phyloP scores from a whole-genome alignment of 2,329 filamentous ascomycete genomes.

The Alternaria alternata region DNA sequence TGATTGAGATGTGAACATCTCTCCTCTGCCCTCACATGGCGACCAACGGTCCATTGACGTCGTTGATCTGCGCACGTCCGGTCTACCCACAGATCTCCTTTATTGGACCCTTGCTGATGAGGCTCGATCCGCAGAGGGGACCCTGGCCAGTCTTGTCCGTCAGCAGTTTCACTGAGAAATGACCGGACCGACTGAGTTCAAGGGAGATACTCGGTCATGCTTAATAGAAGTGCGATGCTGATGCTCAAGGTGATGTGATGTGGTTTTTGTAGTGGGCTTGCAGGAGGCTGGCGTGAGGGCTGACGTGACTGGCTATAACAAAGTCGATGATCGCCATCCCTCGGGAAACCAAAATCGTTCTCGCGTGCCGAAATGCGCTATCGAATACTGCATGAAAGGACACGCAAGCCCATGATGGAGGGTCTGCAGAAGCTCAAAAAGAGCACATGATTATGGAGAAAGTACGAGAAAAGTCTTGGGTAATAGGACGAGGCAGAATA shows the following conservation, averaged over 20 bases:
- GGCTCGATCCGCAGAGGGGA: constrained; percentile 5
- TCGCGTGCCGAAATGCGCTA: neutral
- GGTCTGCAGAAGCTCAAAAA: neutral
- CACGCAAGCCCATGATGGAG: neutral
- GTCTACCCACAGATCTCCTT: constrained; percentile 4
- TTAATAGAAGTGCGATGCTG: neutral
- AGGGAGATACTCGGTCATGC: neutral
- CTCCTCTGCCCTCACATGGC: neutral
- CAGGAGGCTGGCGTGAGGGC: neutral
- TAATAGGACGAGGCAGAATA: neutral
- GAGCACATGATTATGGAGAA: neutral
- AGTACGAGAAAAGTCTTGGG: neutral
- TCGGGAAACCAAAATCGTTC: constrained; percentile 1
- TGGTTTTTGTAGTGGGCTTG: neutral
- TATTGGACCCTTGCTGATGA: constrained; percentile 4
- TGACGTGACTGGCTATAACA: neutral
- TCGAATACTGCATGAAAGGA: neutral
- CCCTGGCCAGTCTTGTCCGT: neutral
- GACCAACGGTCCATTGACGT: neutral
- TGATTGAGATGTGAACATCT: neutral
- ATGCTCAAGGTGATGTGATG: neutral
- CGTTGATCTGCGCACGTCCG: neutral
- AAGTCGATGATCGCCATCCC: constrained; percentile 4
- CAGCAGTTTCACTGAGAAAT: constrained; percentile 11
- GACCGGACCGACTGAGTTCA: neutral